Percentiles rank a stretch among this genome's conserved stretches.
These are phyloP conservation scores for Beauveria brongniartii DNA, from an alignment of 2,329 filamentous ascomycete genomes.

Conservation along the genomic window DNA sequence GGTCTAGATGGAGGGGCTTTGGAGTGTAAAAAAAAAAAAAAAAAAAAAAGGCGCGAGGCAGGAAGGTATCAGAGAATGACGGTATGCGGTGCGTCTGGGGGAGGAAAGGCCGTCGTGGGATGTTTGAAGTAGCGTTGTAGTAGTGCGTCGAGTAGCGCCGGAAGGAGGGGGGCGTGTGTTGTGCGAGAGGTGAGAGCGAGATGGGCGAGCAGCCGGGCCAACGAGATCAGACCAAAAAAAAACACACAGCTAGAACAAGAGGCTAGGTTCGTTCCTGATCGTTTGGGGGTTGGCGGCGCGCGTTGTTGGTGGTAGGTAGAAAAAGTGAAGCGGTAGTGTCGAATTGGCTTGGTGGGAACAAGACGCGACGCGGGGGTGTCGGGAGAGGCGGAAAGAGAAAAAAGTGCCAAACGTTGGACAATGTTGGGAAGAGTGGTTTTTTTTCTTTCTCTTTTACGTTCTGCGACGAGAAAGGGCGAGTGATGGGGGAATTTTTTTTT, in stretches of 20 bases:
- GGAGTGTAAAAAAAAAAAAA: not conserved
- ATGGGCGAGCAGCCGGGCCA: not conserved
- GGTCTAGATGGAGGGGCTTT: not conserved
- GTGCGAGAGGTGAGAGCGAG: not conserved
- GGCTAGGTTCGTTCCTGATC: not conserved
- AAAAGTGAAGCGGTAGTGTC: not conserved
- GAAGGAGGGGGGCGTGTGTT: slow-evolving; percentile 3
- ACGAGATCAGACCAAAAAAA: slow-evolving; percentile 7
- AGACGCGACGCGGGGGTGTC: not conserved
- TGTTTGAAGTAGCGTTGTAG: not conserved
- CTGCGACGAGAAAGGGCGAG: not conserved
- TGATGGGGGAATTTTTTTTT: not conserved
- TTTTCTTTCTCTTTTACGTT: not conserved
- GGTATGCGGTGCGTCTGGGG: not conserved
- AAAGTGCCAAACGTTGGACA: not conserved
- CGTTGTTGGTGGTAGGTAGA: not conserved
- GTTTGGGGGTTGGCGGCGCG: not conserved
- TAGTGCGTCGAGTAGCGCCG: slow-evolving; percentile 3
- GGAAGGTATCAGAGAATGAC: not conserved
- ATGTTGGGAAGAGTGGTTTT: too few relatives aligned
- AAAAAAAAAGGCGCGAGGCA: not conserved
- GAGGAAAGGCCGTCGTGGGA: not conserved
- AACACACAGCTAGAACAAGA: not conserved
- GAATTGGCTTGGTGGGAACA: not conserved
- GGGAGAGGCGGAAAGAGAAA: not conserved